Evolutionary conservation across 305 asterid species (phyloP).

Genomic region (Fraxinus greggii): DNA sequence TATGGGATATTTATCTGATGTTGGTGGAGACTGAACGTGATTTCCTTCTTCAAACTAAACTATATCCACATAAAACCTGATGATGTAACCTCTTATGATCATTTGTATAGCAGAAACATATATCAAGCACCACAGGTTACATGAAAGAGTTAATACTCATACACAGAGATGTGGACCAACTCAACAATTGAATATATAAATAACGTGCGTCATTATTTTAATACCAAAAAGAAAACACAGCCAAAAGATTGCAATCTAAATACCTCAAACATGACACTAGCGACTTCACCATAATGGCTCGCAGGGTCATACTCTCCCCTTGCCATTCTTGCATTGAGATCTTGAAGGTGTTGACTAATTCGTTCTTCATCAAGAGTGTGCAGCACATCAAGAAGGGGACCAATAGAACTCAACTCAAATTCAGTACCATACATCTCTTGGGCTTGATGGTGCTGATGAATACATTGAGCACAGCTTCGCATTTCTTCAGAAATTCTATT

Average conservation of each 20-base stretch:
- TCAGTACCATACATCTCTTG: constrained; percentile 70
- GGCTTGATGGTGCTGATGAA: constrained; percentile 94
- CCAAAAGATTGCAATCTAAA: constrained; percentile 21
- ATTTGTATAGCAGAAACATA: background rate
- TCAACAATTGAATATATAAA: background rate
- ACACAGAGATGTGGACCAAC: constrained; percentile 15
- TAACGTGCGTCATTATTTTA: background rate
- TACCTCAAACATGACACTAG: constrained; percentile 91
- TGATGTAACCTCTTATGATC: background rate
- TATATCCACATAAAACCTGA: background rate
- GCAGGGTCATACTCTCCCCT: constrained; percentile 59
- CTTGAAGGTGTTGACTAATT: constrained; percentile 63
- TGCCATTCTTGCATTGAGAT: constrained; percentile 60
- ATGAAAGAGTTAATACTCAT: background rate
- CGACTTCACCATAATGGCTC: constrained; percentile 65
- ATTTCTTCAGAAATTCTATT: constrained; percentile 69
- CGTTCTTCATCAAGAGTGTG: constrained; percentile 84
- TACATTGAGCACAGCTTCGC: constrained; percentile 75
- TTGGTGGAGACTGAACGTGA: background rate
- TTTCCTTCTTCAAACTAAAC: background rate
- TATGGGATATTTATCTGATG: constrained; percentile 13
- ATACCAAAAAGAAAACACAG: constrained; percentile 9
- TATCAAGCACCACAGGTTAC: constrained; percentile 6
- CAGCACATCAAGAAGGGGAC: constrained; percentile 83
- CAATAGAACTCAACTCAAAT: constrained; percentile 66